Evolutionary conservation across 176 grass and related monocot genomes (phyloP), one percentile per base, ranked within the genome.

Genomic region (Thinopyrum elongatum): DNA sequence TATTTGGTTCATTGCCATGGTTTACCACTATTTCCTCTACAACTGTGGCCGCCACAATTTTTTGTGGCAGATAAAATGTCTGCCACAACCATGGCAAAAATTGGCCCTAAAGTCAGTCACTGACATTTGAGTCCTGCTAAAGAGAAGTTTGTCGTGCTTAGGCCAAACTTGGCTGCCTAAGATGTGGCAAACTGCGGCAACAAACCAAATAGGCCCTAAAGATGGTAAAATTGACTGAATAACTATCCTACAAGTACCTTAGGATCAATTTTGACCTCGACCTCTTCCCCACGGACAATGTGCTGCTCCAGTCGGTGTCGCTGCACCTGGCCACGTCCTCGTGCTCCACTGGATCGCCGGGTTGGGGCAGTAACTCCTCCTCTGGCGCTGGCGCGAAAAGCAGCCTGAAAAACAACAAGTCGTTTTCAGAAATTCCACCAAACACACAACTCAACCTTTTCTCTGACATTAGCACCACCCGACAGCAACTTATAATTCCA

Each of bases 201-300:
- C 66, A 35, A 69, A 69, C 31, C 31, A 69, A 69, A 69, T 22
- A 69, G 66, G 8, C 17, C 30, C 66, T 69, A 36, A 35, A 69
- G 66, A 69, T 35, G 33, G 22, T 69, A 62, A 62, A 62, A 10
- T 36, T 69, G 66, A 36, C 31, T 69, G 60, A 27, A 28, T 27
- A 64, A 28, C 61, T 64, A 64, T 69, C 30, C 16, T 68, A 68
- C 16, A 68, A 4, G 30, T 29, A 68, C 65, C 70, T 93, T 11
- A 70, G 60, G 84, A 53, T 89, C 19, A 84, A 91, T 53, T 36
- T 91, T 1, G 63, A 89, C 68, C 62, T 86, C 26, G 65, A 90
- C 6, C 72, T 83, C 80, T 70, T 79, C 25, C 49, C 65, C 12
- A 8, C 69, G 26, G 87, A 84, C 17, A 19, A 1, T 11, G 75